Evolutionary conservation across 192 early-diverging fungal genomes (phyloP), one percentile per base, ranked within the genome.

Genomic region (Spinellus fusiger): DNA sequence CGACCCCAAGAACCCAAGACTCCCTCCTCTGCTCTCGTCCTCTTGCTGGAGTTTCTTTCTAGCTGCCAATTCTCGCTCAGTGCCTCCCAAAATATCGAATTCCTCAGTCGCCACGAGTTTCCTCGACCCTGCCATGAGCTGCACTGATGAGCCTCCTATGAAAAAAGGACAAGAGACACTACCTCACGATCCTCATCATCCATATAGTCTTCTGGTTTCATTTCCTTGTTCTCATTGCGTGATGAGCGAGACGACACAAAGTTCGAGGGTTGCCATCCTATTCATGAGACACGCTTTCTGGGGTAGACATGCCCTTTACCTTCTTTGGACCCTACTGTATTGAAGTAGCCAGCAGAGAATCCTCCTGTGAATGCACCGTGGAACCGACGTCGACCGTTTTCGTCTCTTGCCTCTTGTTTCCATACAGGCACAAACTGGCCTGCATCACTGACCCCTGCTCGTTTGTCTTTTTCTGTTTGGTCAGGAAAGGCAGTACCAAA

Each of bases 271-370:
- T 79, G 53, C 90, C 90, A 93, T 51, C 90, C 90, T 90, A 62
- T 34, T 22, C 50, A 27, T 5, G 10, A 38, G 10, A n/a, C 15
- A 44, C 18, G 10, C 3, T 44, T 44, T 3, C 13, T 5, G n/a
- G n/a, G n/a, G n/a, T n/a, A n/a, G n/a, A n/a, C n/a, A n/a, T n/a
- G n/a, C n/a, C n/a, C 16, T 66, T 56, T 84, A 78, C 93, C 93
- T 73, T 96, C 91, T 80, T 96, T 94, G 10, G 95, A 96, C 5
- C 95, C 95, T 8, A 93, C 95, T 0, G 93, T 96, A 63, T 94
- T 94, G 71, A 81, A 93, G 59, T 98, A 96, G 10, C 94, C 95
- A 4, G 94, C 95, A 0, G 87, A 87, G 63, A 89, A 98, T n/a
- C 94, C 94, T 40, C 94, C 95, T 18, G 87, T 92, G 71, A 95